Evolutionary conservation across 2,329 filamentous ascomycete genomes (phyloP).

Genomic region (Exophiala oligosperma): DNA sequence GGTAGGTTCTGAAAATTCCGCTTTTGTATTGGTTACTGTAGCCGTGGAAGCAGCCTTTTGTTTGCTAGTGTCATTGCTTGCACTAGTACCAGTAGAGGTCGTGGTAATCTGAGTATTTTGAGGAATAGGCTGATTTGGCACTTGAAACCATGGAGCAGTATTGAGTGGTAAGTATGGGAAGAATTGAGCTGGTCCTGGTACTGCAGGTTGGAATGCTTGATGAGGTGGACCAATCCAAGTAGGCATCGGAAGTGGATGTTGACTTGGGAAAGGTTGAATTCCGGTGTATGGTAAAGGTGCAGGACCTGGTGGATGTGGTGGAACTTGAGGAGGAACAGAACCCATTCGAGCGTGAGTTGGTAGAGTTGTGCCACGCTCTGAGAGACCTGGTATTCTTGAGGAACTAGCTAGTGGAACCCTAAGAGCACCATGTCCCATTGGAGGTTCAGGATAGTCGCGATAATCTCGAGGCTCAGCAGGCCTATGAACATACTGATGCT

Average conservation of each 20-base stretch:
- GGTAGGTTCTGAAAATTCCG: background rate
- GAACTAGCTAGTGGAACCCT: background rate
- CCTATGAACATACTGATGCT: slow-evolving; percentile 12
- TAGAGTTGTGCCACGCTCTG: background rate
- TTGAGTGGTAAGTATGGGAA: slow-evolving; percentile 5
- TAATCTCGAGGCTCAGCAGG: slow-evolving; percentile 6
- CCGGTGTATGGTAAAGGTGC: background rate
- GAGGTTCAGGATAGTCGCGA: slow-evolving; percentile 3
- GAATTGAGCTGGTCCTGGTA: slow-evolving; percentile 6
- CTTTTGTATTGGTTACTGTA: background rate
- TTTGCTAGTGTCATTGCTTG: background rate
- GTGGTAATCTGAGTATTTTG: background rate
- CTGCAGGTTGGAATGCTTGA: slow-evolving; percentile 1
- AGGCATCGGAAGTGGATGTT: background rate
- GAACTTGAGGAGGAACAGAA: background rate
- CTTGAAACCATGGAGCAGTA: slow-evolving; percentile 11
- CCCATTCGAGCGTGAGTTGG: background rate
- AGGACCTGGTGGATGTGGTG: background rate
- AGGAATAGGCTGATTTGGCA: background rate
- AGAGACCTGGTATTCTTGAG: background rate
- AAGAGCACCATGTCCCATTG: no score
- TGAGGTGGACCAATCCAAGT: slow-evolving; percentile 5
- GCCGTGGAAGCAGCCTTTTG: background rate
- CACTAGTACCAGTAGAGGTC: background rate
- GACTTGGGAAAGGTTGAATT: slow-evolving; percentile 2